These are phyloP conservation scores for Mycena haematopus DNA, from an alignment of 768 basidiomycete genomes.

Conservation along the genomic window DNA sequence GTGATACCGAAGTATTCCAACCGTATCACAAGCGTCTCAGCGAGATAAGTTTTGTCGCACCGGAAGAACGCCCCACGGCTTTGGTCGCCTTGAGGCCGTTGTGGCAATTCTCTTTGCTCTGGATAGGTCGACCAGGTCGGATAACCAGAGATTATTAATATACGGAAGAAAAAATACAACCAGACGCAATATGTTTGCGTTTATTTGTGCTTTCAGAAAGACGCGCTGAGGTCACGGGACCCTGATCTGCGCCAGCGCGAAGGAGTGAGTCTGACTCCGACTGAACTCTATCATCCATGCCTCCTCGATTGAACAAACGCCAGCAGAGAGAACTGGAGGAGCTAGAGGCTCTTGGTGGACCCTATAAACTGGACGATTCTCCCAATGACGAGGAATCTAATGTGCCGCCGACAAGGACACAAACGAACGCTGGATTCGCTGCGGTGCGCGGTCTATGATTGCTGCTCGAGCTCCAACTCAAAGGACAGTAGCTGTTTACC, in stretches of 20 bases:
- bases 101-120: too few species aligned
- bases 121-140: too few species aligned
- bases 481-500: conserved; percentile 48
- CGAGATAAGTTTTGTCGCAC: too few species aligned
- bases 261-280: neutral
- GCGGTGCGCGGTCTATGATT: conserved; percentile 43
- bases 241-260: neutral
- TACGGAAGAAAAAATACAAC: too few species aligned
- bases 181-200: neutral
- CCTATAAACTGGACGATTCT: conserved; percentile 36
- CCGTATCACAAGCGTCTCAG: too few species aligned
- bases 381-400: conserved; percentile 48
- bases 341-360: conserved; percentile 59
- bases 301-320: conserved; percentile 80
- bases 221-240: neutral
- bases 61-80: too few species aligned
- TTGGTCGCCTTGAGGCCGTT: too few species aligned
- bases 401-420: conserved; percentile 10
- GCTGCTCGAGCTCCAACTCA: conserved; percentile 23
- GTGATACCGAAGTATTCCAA: too few species aligned
- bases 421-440: conserved; percentile 46
- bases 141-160: too few species aligned
- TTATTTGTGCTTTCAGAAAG: neutral
- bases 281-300: conserved; percentile 51
- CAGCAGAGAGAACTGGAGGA: conserved; percentile 89